Evolutionary conservation across 169 alveolate genomes (phyloP).

Genomic region (Plasmodium gallinaceum): DNA sequence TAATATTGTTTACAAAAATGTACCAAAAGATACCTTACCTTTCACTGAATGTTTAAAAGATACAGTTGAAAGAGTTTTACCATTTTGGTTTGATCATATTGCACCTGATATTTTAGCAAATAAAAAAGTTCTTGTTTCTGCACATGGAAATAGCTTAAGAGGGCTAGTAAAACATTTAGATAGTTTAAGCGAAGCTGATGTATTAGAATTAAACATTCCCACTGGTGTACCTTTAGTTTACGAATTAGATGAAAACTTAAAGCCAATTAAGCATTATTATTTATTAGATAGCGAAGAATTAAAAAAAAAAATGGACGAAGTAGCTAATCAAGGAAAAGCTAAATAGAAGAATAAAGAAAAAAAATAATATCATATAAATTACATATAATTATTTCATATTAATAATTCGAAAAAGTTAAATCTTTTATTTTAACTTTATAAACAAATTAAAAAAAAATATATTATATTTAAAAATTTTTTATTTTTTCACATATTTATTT

Average conservation of each 20-base stretch:
- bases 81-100: constrained; percentile 95
- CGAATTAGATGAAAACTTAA: constrained; percentile 93
- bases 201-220: constrained; percentile 96
- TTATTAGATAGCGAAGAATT: constrained; percentile 91
- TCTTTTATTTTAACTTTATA: neutral
- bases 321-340: constrained; percentile 95
- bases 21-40: constrained; percentile 95
- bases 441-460: too few species aligned
- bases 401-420: neutral
- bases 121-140: constrained; percentile 94
- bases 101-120: constrained; percentile 94
- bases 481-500: too few species aligned
- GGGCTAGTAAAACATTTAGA: constrained; percentile 96
- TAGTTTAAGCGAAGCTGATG: constrained; percentile 93
- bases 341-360: constrained; percentile 80
- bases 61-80: constrained; percentile 95
- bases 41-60: constrained; percentile 95
- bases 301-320: constrained; percentile 93
- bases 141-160: constrained; percentile 99
- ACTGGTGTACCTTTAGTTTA: constrained; percentile 98
- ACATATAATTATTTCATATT: too few species aligned
- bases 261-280: constrained; percentile 93
- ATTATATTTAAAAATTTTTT: too few species aligned
- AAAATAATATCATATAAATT: neutral
- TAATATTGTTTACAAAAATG: constrained; percentile 88